Percentiles rank a stretch among this genome's conserved stretches.
Evolutionary conservation across 805 yeast species (phyloP).

Genomic region (Metschnikowia shivogae): DNA sequence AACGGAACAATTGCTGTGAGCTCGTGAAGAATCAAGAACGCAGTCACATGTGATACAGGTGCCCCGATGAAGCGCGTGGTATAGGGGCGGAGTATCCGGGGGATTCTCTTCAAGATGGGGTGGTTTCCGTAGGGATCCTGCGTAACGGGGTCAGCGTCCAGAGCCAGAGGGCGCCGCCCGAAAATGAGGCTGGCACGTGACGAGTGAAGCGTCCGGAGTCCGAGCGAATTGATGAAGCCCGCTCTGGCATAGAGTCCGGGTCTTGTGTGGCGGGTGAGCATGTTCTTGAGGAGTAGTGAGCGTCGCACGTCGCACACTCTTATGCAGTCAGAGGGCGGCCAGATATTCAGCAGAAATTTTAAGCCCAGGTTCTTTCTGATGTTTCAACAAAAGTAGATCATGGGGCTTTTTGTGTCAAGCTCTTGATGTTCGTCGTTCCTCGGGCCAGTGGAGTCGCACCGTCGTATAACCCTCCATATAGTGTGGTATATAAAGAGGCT

Average conservation of each 20-base stretch:
- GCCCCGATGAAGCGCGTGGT: slow-evolving; percentile 48
- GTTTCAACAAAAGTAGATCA: neutral
- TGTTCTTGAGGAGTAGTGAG: too few relatives aligned
- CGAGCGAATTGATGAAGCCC: neutral
- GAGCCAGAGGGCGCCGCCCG: neutral
- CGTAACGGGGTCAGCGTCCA: neutral
- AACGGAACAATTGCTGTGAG: slow-evolving; percentile 71
- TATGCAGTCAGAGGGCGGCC: too few relatives aligned
- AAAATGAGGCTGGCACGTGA: slow-evolving; percentile 1
- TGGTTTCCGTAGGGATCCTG: slow-evolving; percentile 14
- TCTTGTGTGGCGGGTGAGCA: too few relatives aligned
- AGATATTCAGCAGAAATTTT: too few relatives aligned
- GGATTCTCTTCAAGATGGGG: slow-evolving; percentile 40
- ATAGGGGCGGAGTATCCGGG: slow-evolving; percentile 47
- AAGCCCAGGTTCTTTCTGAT: too few relatives aligned
- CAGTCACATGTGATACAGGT: slow-evolving; percentile 56
- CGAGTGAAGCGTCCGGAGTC: neutral
- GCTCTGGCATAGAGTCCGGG: too few relatives aligned
- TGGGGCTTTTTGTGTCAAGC: neutral
- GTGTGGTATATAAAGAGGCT: slow-evolving; percentile 2
- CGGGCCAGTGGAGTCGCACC: slow-evolving; percentile 3
- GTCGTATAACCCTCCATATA: slow-evolving; percentile 6
- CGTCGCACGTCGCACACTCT: too few relatives aligned
- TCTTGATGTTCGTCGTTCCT: neutral
- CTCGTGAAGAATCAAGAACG: slow-evolving; percentile 70